Conservation (phyloP, 2,329 filamentous ascomycete genomes). For the Thermomyces lanuginosus region DNA sequence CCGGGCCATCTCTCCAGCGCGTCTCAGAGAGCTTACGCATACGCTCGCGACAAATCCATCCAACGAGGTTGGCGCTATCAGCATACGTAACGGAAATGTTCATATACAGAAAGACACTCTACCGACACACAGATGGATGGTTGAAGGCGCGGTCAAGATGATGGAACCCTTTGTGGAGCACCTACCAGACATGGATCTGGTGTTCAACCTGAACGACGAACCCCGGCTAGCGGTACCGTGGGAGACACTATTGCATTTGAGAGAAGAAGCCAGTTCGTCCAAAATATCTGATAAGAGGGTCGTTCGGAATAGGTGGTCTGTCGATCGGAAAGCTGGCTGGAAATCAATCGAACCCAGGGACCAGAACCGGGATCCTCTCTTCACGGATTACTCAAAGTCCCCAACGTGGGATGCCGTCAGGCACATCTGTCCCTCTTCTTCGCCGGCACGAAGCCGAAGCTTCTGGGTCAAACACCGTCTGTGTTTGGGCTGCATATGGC, state of each 20-base stretch:
- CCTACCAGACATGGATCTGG: conserved; percentile 47
- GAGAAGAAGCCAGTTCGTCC: conserved; percentile 12
- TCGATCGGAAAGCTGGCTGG: conserved; percentile 23
- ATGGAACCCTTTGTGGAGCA: conserved; percentile 37
- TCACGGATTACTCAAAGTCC: conserved; percentile 25
- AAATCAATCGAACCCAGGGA: conserved; percentile 19
- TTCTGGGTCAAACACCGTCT: conserved; percentile 49
- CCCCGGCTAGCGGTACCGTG: conserved; percentile 40
- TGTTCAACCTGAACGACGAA: conserved; percentile 47
- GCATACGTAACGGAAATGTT: conserved; percentile 37
- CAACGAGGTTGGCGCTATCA: conserved; percentile 41
- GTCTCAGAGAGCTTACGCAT: conserved; percentile 37
- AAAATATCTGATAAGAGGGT: conserved; percentile 9
- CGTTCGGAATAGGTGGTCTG: conserved; percentile 20
- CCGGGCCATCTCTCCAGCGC: conserved; percentile 33
- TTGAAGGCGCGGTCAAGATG: conserved; percentile 38
- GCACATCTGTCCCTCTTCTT: conserved; percentile 45
- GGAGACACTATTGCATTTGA: conserved; percentile 24
- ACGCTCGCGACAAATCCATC: conserved; percentile 37
- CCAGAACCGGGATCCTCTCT: conserved; percentile 18
- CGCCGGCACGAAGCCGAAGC: conserved; percentile 41
- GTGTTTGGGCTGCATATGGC: conserved; percentile 46
- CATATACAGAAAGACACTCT: conserved; percentile 35
- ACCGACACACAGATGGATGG: conserved; percentile 43
- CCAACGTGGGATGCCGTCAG: conserved; percentile 29